A percentile compares a stretch with the other conserved stretches of the same genome.
These are phyloP conservation scores for Nothophaeocryptopus gaeumannii DNA, from an alignment of 2,329 filamentous ascomycete species.

Conservation along the genomic window DNA sequence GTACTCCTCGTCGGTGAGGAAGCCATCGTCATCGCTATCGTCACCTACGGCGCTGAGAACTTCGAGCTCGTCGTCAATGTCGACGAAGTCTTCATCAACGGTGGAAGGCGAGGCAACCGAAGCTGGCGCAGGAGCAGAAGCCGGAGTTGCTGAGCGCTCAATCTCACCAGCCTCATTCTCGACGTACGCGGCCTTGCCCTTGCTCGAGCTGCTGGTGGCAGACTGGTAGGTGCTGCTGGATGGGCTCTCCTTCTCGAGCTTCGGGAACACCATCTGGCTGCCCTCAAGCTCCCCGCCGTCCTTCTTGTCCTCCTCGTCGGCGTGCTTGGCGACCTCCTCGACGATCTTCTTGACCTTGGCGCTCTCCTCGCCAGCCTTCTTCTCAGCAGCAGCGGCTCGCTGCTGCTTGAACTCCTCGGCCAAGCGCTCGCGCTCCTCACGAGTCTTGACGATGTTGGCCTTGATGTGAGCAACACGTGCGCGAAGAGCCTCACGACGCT, in stretches of 20 bases:
- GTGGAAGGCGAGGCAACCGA: constrained; percentile 30
- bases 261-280: constrained; percentile 94
- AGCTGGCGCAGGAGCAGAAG: constrained; percentile 12
- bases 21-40: constrained; percentile 67
- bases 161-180: constrained; percentile 60
- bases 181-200: constrained; percentile 52
- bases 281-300: constrained; percentile 29
- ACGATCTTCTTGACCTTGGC: constrained; percentile 32
- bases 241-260: constrained; percentile 90
- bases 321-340: constrained; percentile 35
- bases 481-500: constrained; percentile 31
- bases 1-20: constrained; percentile 96
- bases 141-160: constrained; percentile 36
- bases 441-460: constrained; percentile 33
- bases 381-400: constrained; percentile 29
- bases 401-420: constrained; percentile 26
- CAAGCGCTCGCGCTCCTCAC: constrained; percentile 31
- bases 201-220: constrained; percentile 33
- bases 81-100: constrained; percentile 43
- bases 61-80: constrained; percentile 53
- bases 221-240: constrained; percentile 72
- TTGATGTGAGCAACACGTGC: constrained; percentile 33
- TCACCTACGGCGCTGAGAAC: constrained; percentile 51
- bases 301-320: constrained; percentile 35
- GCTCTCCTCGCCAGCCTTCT: constrained; percentile 28